Base-by-base conservation (phyloP, 2,329 filamentous ascomycete genomes). In the Biscogniauxia sp. region DNA sequence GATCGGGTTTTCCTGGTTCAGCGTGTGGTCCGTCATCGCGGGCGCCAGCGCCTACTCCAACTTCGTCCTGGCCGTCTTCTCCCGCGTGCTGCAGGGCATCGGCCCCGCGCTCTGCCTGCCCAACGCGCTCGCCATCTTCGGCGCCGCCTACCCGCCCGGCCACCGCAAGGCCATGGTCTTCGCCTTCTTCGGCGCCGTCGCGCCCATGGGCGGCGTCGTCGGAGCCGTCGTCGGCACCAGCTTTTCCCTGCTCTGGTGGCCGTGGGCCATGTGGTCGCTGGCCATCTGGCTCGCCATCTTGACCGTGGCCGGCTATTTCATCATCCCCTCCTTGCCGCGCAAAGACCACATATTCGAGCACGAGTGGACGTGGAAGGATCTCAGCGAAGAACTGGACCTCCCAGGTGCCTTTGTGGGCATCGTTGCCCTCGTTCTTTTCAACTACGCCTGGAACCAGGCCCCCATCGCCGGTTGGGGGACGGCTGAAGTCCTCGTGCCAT, bases 361-460 rank as follows among this genome's bases (percentile, higher is more conserved):
- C 19, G 66, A 64, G n/a, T 58, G n/a, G 41, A 62, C 62, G 8
- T 64, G 58, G 45, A 61, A 25, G 23, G 62, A 57, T n/a, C 62
- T 65, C 19, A 61, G 53, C 41, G 64, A 57, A 7, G 68, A 62
- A 59, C 65, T 66, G 54, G 73, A 68, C 59, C 51, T 72, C 7
- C 54, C 64, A 3, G 71, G 71, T 25, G 65, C 68, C 0, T 52
- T 70, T 17, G 64, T 71, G 3, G 84, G 84, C 1, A 78, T 87
- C 26, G 71, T 75, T 0, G 81, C 78, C 1, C 74, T 87, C 52
- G 75, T 86, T 1, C 71, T 87, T 2, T 75, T 86, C 69, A 87
- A 87, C 68, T 80, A 86, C 61, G 81, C 83, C 0, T 85, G 83
- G 80, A 87, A 87, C 65, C 84, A 87, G 67, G 83, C 80, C 0